Evolutionary conservation across 2,329 filamentous ascomycete genomes (phyloP).

Genomic region (Dactylellina haptotyla): DNA sequence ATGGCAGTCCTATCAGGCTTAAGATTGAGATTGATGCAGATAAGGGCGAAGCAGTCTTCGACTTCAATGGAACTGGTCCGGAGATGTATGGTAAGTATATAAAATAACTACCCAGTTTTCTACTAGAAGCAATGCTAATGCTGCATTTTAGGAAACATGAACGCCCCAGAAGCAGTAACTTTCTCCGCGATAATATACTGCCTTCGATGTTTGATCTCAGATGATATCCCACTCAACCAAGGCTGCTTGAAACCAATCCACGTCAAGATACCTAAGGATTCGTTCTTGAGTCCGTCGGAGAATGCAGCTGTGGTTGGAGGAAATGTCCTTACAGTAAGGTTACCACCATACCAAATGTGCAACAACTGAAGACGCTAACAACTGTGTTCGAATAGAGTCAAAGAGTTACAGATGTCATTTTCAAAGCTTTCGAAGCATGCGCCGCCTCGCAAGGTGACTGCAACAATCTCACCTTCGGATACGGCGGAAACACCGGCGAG

Average conservation of each 20-base stretch:
- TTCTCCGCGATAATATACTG: conserved; percentile 89
- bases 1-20: conserved; percentile 80
- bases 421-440: conserved; percentile 81
- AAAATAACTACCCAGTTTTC: conserved; percentile 3
- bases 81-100: conserved; percentile 73
- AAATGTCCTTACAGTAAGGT: conserved; percentile 75
- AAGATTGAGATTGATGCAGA: conserved; percentile 78
- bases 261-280: conserved; percentile 76
- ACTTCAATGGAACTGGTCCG: conserved; percentile 80
- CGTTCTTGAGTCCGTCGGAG: conserved; percentile 78
- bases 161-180: conserved; percentile 82
- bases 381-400: conserved; percentile 65
- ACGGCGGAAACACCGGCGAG: conserved; percentile 71
- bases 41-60: conserved; percentile 79
- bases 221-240: conserved; percentile 87
- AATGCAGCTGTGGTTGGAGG: conserved; percentile 83
- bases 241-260: conserved; percentile 81
- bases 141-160: conserved; percentile 71
- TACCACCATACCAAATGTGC: not conserved
- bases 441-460: conserved; percentile 82
- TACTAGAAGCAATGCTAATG: not conserved
- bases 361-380: not conserved
- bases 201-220: conserved; percentile 79
- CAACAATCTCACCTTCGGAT: conserved; percentile 87
- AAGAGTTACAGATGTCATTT: conserved; percentile 82